These are phyloP conservation scores for Pisolithus microcarpus DNA, from an alignment of 768 basidiomycete species.

Conservation along the genomic window DNA sequence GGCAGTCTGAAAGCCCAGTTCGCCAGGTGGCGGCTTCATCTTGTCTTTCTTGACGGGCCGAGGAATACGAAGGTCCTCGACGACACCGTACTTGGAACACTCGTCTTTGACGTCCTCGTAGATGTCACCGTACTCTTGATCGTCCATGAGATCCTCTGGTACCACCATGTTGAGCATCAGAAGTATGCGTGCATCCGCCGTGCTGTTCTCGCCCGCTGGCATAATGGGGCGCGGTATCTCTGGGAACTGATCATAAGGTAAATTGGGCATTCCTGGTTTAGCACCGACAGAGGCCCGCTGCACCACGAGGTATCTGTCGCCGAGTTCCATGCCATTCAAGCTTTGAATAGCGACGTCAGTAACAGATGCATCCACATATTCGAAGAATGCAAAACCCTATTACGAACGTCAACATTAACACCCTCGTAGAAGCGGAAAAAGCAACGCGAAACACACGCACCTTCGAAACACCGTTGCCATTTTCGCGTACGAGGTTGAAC, in stretches of 20 bases:
- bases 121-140: constrained; percentile 89
- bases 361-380: constrained; percentile 83
- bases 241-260: constrained; percentile 76
- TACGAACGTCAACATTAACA: neutral
- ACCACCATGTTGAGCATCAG: constrained; percentile 99
- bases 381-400: constrained; percentile 98
- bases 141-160: constrained; percentile 81
- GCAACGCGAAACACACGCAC: constrained; percentile 37
- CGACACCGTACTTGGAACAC: constrained; percentile 69
- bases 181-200: constrained; percentile 69
- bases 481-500: constrained; percentile 97
- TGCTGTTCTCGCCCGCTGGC: constrained; percentile 67
- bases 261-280: constrained; percentile 57
- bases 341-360: constrained; percentile 96
- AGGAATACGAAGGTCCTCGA: constrained; percentile 84
- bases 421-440: neutral
- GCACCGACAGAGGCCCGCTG: constrained; percentile 95
- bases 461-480: constrained; percentile 82
- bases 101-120: constrained; percentile 93
- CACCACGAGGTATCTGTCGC: constrained; percentile 91
- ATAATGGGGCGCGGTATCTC: constrained; percentile 84
- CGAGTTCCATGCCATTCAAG: constrained; percentile 95
- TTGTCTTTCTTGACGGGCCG: constrained; percentile 84
- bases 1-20: constrained; percentile 50
- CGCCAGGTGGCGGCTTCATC: constrained; percentile 64